These are phyloP conservation scores for Populus alba DNA, from an alignment of 345 rosid species.

Conservation along the genomic window DNA sequence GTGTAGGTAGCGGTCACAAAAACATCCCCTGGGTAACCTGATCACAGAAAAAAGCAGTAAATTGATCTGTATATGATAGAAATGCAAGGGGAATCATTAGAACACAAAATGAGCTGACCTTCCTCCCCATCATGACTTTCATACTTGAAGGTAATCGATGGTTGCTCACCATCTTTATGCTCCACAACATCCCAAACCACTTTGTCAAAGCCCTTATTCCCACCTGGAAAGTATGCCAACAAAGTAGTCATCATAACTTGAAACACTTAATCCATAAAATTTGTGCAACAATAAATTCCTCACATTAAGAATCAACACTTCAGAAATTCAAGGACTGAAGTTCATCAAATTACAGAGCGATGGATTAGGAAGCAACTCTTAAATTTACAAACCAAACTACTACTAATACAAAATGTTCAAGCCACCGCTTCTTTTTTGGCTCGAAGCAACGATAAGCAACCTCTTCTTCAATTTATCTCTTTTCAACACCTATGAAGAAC, in stretches of 20 bases:
- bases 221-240: conserved; percentile 41
- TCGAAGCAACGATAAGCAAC: too few relatives aligned
- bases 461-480: too few relatives aligned
- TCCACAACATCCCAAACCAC: conserved; percentile 69
- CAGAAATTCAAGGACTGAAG: background rate
- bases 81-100: background rate
- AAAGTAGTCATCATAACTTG: background rate
- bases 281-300: background rate
- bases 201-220: conserved; percentile 80
- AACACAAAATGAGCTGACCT: conserved; percentile 36
- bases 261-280: background rate
- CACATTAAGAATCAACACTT: background rate
- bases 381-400: too few relatives aligned
- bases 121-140: conserved; percentile 76
- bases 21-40: conserved; percentile 80
- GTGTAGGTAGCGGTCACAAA: conserved; percentile 64
- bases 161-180: conserved; percentile 52
- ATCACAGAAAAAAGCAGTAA: background rate
- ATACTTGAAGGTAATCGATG: conserved; percentile 71
- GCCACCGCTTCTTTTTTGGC: too few relatives aligned
- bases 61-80: background rate
- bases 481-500: too few relatives aligned
- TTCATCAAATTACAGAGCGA: background rate
- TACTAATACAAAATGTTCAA: too few relatives aligned
- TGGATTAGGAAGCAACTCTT: too few relatives aligned